Evolutionary conservation across 805 yeast genomes (phyloP).

Genomic region (Ogataea corticis): DNA sequence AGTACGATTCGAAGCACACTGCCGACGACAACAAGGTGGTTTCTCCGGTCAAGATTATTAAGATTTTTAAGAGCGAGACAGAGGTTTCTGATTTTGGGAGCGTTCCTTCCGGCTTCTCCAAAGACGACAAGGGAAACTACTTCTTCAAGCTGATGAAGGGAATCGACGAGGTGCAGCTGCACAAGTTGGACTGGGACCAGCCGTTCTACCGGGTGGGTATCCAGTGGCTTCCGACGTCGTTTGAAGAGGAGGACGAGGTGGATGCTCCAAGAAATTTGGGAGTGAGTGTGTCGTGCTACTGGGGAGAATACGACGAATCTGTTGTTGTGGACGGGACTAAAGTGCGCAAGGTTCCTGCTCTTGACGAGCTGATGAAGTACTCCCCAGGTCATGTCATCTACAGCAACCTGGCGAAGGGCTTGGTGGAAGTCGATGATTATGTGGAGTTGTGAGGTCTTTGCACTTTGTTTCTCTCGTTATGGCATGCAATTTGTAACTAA

Average conservation of each 20-base stretch:
- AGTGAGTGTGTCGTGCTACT: constrained; percentile 64
- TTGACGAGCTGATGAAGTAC: constrained; percentile 65
- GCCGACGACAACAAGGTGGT: constrained; percentile 33
- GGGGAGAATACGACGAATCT: constrained; percentile 69
- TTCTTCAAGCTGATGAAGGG: constrained; percentile 58
- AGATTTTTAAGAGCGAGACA: constrained; percentile 41
- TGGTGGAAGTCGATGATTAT: constrained; percentile 51
- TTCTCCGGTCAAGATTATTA: constrained; percentile 67
- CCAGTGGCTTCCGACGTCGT: constrained; percentile 73
- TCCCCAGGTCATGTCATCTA: constrained; percentile 65
- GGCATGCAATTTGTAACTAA: constrained; percentile 1
- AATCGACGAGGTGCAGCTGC: constrained; percentile 61
- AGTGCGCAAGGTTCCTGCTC: constrained; percentile 59
- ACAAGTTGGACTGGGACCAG: constrained; percentile 62
- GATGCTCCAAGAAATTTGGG: constrained; percentile 40
- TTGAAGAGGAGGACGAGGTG: constrained; percentile 41
- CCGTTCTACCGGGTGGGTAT: constrained; percentile 57
- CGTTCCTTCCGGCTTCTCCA: constrained; percentile 48
- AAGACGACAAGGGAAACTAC: constrained; percentile 35
- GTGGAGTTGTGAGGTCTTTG: no score
- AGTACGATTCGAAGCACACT: constrained; percentile 34
- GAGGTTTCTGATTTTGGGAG: constrained; percentile 4
- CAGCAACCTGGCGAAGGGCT: constrained; percentile 66
- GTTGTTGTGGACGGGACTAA: constrained; percentile 40
- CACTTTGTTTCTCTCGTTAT: no score